These are phyloP conservation scores for Rhododendron molle DNA, from an alignment of 148 eudicot species.

Conservation along the genomic window DNA sequence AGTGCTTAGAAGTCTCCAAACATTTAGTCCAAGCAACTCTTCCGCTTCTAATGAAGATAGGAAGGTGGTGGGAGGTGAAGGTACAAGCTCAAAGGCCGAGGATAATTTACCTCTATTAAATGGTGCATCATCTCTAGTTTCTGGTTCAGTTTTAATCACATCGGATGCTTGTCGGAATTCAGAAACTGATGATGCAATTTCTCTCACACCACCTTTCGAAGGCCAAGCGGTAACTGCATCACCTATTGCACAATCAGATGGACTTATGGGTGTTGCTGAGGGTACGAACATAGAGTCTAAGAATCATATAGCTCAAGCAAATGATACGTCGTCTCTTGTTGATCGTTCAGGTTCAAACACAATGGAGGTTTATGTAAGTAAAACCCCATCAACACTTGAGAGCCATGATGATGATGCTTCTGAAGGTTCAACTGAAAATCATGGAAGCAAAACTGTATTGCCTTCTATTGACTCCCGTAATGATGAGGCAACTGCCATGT, in stretches of 20 bases:
- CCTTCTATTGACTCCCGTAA: slow-evolving; percentile 1
- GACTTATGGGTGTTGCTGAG: not conserved
- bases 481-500: slow-evolving; percentile 11
- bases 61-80: slow-evolving; percentile 13
- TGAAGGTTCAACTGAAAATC: not conserved
- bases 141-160: slow-evolving; percentile 7
- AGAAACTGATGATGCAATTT: slow-evolving; percentile 23
- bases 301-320: slow-evolving; percentile 1
- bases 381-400: slow-evolving; percentile 4
- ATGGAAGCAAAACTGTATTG: slow-evolving; percentile 3
- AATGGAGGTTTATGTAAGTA: slow-evolving; percentile 8
- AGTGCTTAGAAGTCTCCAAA: slow-evolving; percentile 4
- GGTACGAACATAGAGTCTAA: slow-evolving; percentile 18
- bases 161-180: slow-evolving; percentile 6
- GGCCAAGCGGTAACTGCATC: slow-evolving; percentile 24
- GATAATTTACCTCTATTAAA: slow-evolving; percentile 8
- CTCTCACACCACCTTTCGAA: slow-evolving; percentile 23
- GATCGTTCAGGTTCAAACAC: slow-evolving; percentile 10
- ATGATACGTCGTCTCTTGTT: slow-evolving; percentile 21
- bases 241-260: slow-evolving; percentile 14
- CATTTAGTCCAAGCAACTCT: slow-evolving; percentile 17
- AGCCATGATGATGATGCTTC: not conserved
- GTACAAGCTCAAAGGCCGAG: slow-evolving; percentile 15
- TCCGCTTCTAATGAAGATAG: slow-evolving; percentile 18
- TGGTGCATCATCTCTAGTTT: slow-evolving; percentile 22